Evolutionary conservation across 163 green algal species (phyloP).

Genomic region (Coccomyxa subellipsoidea): DNA sequence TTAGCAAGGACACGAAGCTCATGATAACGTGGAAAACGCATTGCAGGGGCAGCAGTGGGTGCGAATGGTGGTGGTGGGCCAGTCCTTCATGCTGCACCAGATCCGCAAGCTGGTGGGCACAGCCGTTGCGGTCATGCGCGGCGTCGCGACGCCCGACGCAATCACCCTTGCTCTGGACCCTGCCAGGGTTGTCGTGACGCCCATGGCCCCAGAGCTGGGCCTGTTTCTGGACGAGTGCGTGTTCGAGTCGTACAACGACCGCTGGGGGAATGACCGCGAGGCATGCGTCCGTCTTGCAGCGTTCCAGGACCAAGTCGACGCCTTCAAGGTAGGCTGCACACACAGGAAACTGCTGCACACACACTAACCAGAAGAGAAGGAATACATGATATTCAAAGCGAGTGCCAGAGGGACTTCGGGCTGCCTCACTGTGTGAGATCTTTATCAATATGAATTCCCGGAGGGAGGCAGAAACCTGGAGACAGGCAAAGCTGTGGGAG

Average conservation of each 20-base stretch:
- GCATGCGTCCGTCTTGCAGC: not conserved
- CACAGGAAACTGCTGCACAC: not conserved
- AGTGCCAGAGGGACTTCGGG: no score
- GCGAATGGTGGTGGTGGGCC: slow-evolving; percentile 76
- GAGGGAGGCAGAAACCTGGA: no score
- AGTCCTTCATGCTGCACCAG: slow-evolving; percentile 97
- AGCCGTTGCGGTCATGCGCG: slow-evolving; percentile 76
- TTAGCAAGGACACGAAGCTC: no score
- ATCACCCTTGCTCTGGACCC: slow-evolving; percentile 60
- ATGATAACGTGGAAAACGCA: no score
- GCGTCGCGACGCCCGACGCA: slow-evolving; percentile 42
- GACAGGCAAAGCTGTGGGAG: no score
- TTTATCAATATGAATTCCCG: no score
- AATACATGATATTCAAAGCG: no score
- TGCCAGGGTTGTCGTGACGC: slow-evolving; percentile 30
- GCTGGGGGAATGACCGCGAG: slow-evolving; percentile 28
- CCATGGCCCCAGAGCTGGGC: slow-evolving; percentile 85
- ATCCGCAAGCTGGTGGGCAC: slow-evolving; percentile 96
- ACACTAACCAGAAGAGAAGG: no score
- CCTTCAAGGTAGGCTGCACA: slow-evolving; percentile 36
- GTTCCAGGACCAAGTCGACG: slow-evolving; percentile 21
- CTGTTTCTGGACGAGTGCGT: slow-evolving; percentile 78
- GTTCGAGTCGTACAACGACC: slow-evolving; percentile 52
- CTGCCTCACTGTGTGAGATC: no score
- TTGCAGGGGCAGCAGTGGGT: slow-evolving; percentile 65